These are phyloP conservation scores for Prunus yedoensis DNA, from an alignment of 331 rosid species.

Conservation along the genomic window DNA sequence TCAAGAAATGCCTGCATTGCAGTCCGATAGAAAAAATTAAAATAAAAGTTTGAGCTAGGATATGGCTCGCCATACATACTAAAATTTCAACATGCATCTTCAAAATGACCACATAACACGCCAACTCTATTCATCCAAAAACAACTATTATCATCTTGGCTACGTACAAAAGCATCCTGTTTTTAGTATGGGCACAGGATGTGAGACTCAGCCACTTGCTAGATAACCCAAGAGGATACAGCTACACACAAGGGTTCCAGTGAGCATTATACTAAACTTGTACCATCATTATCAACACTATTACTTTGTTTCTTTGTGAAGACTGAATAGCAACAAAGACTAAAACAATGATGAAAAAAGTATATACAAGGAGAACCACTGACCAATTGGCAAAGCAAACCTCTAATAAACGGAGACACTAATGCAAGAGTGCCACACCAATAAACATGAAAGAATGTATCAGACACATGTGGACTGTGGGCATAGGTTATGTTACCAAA, in stretches of 20 bases:
- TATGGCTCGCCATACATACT: not conserved
- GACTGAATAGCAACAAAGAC: not conserved
- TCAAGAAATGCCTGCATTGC: slow-evolving; percentile 83
- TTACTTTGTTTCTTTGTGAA: not conserved
- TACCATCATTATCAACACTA: not conserved
- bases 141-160: not conserved
- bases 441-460: not conserved
- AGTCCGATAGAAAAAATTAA: slow-evolving; percentile 19
- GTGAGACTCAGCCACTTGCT: not conserved
- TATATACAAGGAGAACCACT: slow-evolving; percentile 1
- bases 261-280: not conserved
- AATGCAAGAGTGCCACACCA: not conserved
- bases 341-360: not conserved
- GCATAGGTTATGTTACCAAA: not conserved
- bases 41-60: slow-evolving; percentile 24
- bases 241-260: not conserved
- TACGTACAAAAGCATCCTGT: not conserved
- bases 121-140: not conserved
- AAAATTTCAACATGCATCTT: not conserved
- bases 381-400: not conserved
- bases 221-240: not conserved
- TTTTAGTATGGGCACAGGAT: not conserved
- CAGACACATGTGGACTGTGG: not conserved
- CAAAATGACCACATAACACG: not conserved
- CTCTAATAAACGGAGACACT: not conserved